Evolutionary conservation across 371 early-diverging fungal genomes (phyloP), one percentile per base, ranked within the genome.

Genomic region (Circinella minor): DNA sequence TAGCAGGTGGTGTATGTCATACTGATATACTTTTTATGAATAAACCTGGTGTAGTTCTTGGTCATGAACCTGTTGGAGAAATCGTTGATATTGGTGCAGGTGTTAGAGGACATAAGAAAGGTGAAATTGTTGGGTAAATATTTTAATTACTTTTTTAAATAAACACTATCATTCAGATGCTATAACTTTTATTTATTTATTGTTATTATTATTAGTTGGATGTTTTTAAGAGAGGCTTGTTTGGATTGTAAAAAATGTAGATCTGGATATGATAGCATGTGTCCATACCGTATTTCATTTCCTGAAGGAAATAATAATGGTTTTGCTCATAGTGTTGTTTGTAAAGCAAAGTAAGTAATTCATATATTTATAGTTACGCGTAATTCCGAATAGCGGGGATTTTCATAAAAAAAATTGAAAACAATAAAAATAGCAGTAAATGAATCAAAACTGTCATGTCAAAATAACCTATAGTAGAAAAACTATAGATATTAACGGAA

Each of bases 1-100:
- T 74, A 47, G 83, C 86, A 15, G 85, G 85, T 59, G 84, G 87
- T 48, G 74, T 89, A 14, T 89, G 88, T 68, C 82, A 78, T 68
- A 86, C 86, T 11, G 89, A 87, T 43, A 74, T 75, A 51, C 59
- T 75, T 38, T 81, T 71, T 36, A 74, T 81, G 55, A 62, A 70
- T 27, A 63, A 61, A 37, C 74, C 74, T 5, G 73, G 71, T 34
- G 20, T 43, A 3, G 65, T 78, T 13, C 66, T 82, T 36, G 89
- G 89, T 2, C 87, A 88, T 55, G 89, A 88, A 64, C 78, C 83
- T 57, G 68, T 85, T 37, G 86, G 89, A 20, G 75, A 67, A 11
- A 79, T 88, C 8, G 69, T 76, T 34, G 79, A 77, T 48, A 65
- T 79, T n/a, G 87, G 89, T 1, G 61, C 74, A 5, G 61, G 71